Base-by-base conservation (phyloP, 192 early-diverging fungal genomes). In the Coemansia sp. region DNA sequence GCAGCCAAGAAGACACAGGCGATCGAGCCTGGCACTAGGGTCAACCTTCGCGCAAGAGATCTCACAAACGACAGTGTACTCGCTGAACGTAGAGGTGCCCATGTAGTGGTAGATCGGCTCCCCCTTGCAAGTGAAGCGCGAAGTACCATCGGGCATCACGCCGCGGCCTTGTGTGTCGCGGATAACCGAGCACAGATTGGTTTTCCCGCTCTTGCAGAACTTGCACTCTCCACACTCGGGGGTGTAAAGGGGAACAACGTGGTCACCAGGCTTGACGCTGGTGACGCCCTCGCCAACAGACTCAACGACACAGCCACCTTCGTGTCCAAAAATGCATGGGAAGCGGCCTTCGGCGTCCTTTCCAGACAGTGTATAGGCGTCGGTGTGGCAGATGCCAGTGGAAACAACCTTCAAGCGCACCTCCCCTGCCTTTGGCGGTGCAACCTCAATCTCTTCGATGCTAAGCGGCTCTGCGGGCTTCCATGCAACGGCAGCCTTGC, bases 181-280 rank as follows among this genome's bases (percentile, higher is more conserved):
- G 40, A 99, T 87, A 35, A 89, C 83, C 35, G 90, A 89, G 85
- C 96, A 99, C 17, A 99, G 87, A 82, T 99, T 99, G 49, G 96
- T 99, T 82, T 99, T 99, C 66, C 91, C 91, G 69, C 89, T 91
- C 66, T 85, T 94, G 87, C 97, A 99, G 84, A 99, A 96, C 83
- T 97, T 97, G 90, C 97, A 99, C 70, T 93, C 74, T 42, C 86
- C 74, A 83, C 96, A 97, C 79, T 96, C 90, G 36, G 91, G 85
- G 8, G 88, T 91, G 79, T 92, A 99, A 25, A 97, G 86, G 20
- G 97, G 97, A 60, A 99, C 87, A 23, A 99, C 97, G 66, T 96
- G 95, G 73, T 99, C 97, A n/a, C 97, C 97, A 1, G 85, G 83
- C 46, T 84, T 72, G 32, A 99, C 91, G 36, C 87, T 88, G 33